Evolutionary conservation across 352 stramenopile species (phyloP), one percentile per base, ranked within the genome.

Genomic region (Pythium folliculosum): DNA sequence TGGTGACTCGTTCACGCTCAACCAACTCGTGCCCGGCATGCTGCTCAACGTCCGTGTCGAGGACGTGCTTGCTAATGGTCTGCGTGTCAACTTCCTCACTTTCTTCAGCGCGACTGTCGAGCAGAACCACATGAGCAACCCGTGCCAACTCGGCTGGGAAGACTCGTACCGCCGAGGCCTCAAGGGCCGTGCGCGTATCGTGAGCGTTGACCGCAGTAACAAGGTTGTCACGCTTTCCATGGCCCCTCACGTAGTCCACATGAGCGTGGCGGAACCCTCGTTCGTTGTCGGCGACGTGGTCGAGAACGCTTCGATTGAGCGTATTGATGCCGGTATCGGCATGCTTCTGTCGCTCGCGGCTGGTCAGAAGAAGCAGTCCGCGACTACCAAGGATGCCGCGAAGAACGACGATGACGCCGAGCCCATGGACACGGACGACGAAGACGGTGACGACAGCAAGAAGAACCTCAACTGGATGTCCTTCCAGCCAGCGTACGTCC

Each of bases 11-110:
- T 94, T 95, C 66, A 95, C 89, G 23, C 70, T 98, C 22, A 85
- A 90, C 52, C 91, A 96, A 35, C 76, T 99, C 19, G 70, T 90
- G 50, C 94, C 95, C 5, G 96, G 96, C 14, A 97, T 97, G 91
- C 72, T 99, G 63, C 80, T 98, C 5, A 94, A 97, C 70, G 87
- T 96, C 22, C 89, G 88, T 47, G 88, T 99, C 10, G 95, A 98
- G 61, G 86, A 95, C 17, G 86, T 96, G 38, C 75, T 96, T 56
- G 71, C 79, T 58, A 96, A 96, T 64, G 89, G 90, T 1, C 77
- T 97, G 22, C 79, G 76, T 35, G 89, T 97, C 62, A 94, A 91
- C 67, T 97, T 96, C 58, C 83, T 97, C 48, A 92, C 82, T 14
- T 96, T 94, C 60, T 97, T 97, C 70, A 80, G 75, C 37, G 90